Conservation (phyloP, 2,329 filamentous ascomycete genomes). For the Trichoderma harzianum region DNA sequence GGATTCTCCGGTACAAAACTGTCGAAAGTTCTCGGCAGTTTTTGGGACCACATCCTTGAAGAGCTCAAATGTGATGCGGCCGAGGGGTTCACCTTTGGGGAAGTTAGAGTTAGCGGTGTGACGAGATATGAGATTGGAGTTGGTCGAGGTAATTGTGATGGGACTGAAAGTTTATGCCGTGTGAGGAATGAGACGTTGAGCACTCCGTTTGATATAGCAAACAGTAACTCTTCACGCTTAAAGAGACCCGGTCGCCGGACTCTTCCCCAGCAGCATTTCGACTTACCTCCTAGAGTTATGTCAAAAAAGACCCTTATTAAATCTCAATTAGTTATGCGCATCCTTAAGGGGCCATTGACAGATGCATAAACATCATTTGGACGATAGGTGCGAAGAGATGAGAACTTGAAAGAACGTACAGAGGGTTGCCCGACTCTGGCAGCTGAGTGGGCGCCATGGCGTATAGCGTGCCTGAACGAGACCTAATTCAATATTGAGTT, state of each 20-base stretch:
- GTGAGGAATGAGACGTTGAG: neutral
- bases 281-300: slow-evolving; percentile 71
- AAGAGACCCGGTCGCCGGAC: neutral
- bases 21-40: slow-evolving; percentile 94
- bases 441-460: slow-evolving; percentile 45
- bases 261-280: neutral
- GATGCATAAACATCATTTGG: neutral
- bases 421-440: slow-evolving; percentile 45
- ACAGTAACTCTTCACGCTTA: neutral
- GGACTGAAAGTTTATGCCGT: neutral
- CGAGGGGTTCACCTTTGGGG: slow-evolving; percentile 71
- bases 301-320: slow-evolving; percentile 65
- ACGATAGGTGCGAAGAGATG: neutral
- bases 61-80: slow-evolving; percentile 85
- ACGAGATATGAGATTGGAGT: neutral
- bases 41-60: slow-evolving; percentile 80
- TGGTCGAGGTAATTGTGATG: too few species aligned
- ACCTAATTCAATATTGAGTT: too few species aligned
- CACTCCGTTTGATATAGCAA: neutral
- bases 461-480: neutral
- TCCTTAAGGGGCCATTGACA: neutral
- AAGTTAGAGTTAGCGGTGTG: neutral
- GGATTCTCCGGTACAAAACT: slow-evolving; percentile 92
- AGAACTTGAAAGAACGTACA: slow-evolving; percentile 36
- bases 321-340: neutral